phyloP scores from a whole-genome alignment of 164 flowering plant genomes.

The Aristolochia fimbriata region DNA sequence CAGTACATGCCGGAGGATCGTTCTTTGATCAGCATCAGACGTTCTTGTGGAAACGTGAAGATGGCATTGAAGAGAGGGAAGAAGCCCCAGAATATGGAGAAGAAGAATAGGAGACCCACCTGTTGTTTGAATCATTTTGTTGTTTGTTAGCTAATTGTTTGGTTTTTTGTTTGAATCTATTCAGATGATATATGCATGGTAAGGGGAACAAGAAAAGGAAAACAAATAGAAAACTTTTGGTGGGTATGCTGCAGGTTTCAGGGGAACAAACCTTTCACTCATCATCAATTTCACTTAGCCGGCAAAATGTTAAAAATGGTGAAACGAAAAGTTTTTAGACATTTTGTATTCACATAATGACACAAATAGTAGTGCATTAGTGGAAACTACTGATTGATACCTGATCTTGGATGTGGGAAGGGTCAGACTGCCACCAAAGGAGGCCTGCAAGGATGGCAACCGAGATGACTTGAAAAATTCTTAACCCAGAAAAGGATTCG shows the following conservation, averaged over 20 bases:
- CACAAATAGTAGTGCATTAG: too few species aligned
- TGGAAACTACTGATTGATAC: constrained; percentile 33
- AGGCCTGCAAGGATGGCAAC: constrained; percentile 76
- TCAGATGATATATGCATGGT: too few species aligned
- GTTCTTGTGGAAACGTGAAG: constrained; percentile 85
- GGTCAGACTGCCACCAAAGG: constrained; percentile 81
- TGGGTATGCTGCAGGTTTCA: too few species aligned
- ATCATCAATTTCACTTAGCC: too few species aligned
- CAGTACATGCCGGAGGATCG: constrained; percentile 85
- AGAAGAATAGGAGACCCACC: constrained; percentile 86
- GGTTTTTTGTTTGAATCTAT: too few species aligned
- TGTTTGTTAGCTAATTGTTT: too few species aligned
- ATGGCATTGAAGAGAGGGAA: constrained; percentile 80
- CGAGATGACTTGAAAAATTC: constrained; percentile 74
- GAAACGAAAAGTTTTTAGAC: background rate
- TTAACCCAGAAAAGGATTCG: constrained; percentile 69
- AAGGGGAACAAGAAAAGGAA: too few species aligned
- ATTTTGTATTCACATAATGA: too few species aligned
- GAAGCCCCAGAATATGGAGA: constrained; percentile 96
- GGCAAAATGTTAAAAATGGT: background rate
- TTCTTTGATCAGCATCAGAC: constrained; percentile 64
- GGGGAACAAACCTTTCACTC: background rate
- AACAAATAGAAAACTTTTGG: too few species aligned
- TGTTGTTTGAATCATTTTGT: constrained; percentile 8
- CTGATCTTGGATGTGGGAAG: constrained; percentile 79